phyloP scores from a whole-genome alignment of 129 eudicot species.

The Tagetes erecta region DNA sequence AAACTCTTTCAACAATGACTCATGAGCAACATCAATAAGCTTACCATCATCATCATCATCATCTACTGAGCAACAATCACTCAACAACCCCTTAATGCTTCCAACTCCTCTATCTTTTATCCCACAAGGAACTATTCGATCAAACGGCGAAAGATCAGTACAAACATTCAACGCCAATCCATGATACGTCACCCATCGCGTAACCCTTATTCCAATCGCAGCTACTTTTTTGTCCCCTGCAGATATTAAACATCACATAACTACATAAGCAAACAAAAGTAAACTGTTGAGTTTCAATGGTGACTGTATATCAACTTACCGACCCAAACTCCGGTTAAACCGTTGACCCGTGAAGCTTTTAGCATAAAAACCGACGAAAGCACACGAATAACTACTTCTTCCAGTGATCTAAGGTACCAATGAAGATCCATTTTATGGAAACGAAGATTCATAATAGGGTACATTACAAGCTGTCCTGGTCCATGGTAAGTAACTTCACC shows the following conservation, averaged over 20 bases:
- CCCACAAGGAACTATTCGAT: constrained; percentile 71
- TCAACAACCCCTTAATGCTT: constrained; percentile 59
- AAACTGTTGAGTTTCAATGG: neutral
- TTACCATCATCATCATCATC: constrained; percentile 62
- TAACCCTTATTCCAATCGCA: constrained; percentile 76
- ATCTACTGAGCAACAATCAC: constrained; percentile 3
- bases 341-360: constrained; percentile 56
- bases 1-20: constrained; percentile 57
- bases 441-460: constrained; percentile 83
- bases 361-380: constrained; percentile 61
- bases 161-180: constrained; percentile 76
- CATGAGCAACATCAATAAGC: constrained; percentile 47
- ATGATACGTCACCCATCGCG: constrained; percentile 73
- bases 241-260: constrained; percentile 19
- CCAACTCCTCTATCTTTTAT: constrained; percentile 75
- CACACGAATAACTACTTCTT: constrained; percentile 81
- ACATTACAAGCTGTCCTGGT: constrained; percentile 97
- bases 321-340: constrained; percentile 62
- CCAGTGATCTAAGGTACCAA: constrained; percentile 90
- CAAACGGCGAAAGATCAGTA: constrained; percentile 58
- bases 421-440: constrained; percentile 93
- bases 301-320: constrained; percentile 32
- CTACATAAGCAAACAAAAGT: neutral
- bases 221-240: constrained; percentile 73
- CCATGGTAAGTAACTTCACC: constrained; percentile 99